A percentile compares a stretch with the other conserved stretches of the same genome.
phyloP scores from a whole-genome alignment of 768 basidiomycete species.

The Xerocomus brunneocitrinus region DNA sequence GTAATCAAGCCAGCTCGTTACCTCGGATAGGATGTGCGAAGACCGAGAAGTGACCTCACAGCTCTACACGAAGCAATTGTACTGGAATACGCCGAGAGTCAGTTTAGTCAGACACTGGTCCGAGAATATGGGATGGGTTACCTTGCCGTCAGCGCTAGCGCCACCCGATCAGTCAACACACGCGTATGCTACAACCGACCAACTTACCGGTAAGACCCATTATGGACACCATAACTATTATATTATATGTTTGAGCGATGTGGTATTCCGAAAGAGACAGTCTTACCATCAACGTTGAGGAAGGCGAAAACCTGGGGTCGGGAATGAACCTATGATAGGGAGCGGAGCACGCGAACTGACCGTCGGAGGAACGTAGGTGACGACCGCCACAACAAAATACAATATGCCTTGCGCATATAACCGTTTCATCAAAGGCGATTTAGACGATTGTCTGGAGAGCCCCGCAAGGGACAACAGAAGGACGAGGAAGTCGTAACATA shows the following conservation, averaged over 20 bases:
- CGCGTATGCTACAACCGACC: not conserved
- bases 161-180: not conserved
- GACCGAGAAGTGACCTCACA: conserved; percentile 15
- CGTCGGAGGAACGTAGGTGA: conserved; percentile 16
- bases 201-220: conserved; percentile 10
- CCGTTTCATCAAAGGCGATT: conserved; percentile 14
- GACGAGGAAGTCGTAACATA: conserved; percentile 19
- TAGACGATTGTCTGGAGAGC: conserved; percentile 12
- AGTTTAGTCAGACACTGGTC: not conserved
- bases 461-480: conserved; percentile 15
- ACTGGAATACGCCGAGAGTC: not conserved
- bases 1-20: not conserved
- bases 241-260: not conserved
- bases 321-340: not conserved
- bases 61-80: conserved; percentile 15
- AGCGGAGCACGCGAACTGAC: not conserved
- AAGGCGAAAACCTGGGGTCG: conserved; percentile 13
- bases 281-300: not conserved
- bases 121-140: not conserved
- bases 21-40: not conserved
- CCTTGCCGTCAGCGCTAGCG: conserved; percentile 15
- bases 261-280: not conserved
- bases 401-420: conserved; percentile 18
- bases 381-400: conserved; percentile 16
- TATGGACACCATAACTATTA: conserved; percentile 4